Base-by-base conservation (phyloP, 306 rosid genomes). In the Castanospermum australe region DNA sequence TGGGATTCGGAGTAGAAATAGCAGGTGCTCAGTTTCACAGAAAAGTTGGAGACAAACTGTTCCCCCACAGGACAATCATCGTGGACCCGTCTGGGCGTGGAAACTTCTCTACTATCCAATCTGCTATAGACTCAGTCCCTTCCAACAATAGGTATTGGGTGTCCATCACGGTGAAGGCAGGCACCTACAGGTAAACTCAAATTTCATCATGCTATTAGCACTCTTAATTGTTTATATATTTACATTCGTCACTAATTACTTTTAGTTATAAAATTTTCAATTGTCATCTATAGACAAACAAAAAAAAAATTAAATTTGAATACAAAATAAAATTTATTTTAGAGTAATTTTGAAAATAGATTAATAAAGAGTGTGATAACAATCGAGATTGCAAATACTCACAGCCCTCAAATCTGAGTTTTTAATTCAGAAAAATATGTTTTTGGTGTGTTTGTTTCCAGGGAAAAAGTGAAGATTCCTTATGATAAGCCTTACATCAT, bases 51-150 rank as follows among this genome's bases (percentile, higher is more conserved):
- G 2, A 22, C 0, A 84, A 66, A 71, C 15, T 60, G 7, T 4
- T 85, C 1, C 47, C 94, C 47, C 88, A 77, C 54, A 2, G 3
- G 0, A 85, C 73, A 25, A 50, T 89, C 60, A 42, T 54, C 0
- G 97, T 94, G 0, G 93, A 90, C 65, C 81, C 51, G 2, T 75
- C 76, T 0, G 96, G 93, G 33, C 4, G 54, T 1, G 98, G 86
- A 8, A 62, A 89, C 36, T 94, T 94, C 82, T 62, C 84, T 17
- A 80, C 80, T 2, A 80, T 94, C 45, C 98, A 94, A 81, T 79
- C 90, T 5, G 97, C 98, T 45, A 90, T 92, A 54, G 77, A 92
- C 83, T 81, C 92, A 7, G 44, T 94, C 18, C 92, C 96, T 59
- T 68, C 89, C 0, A 75, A 86, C 61, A 94, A 94, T 47, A 71